Conservation (phyloP, 805 yeast species). For the Dipodascopsis uninucleata region DNA sequence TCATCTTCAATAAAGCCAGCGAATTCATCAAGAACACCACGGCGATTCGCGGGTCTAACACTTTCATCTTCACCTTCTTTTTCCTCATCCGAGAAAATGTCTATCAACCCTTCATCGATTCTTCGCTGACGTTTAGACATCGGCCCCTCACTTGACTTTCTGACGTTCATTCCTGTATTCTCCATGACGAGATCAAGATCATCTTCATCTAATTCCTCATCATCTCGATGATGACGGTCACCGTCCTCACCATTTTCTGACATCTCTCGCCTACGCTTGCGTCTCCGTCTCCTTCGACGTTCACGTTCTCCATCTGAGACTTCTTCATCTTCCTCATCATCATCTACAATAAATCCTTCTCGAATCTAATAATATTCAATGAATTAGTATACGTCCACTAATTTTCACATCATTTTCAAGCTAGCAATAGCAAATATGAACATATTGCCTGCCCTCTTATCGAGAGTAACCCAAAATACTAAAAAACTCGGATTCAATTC, state of each 20-base stretch:
- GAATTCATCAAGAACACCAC: conserved; percentile 65
- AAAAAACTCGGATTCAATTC: conserved; percentile 4
- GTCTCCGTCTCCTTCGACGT: conserved; percentile 21
- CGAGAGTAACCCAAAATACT: not conserved
- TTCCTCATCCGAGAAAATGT: conserved; percentile 60
- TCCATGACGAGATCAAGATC: conserved; percentile 89
- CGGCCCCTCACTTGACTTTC: conserved; percentile 17
- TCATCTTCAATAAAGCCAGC: conserved; percentile 98
- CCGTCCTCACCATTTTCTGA: conserved; percentile 25
- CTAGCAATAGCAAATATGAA: not conserved
- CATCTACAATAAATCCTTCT: conserved; percentile 93
- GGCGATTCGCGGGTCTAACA: conserved; percentile 30
- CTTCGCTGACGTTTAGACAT: conserved; percentile 39
- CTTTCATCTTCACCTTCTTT: conserved; percentile 37
- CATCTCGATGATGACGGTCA: conserved; percentile 31
- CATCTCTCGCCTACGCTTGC: conserved; percentile 29
- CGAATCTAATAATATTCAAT: conserved; percentile 47
- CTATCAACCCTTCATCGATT: conserved; percentile 48
- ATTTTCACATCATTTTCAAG: not conserved
- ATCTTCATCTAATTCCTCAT: conserved; percentile 84
- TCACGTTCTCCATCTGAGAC: conserved; percentile 39
- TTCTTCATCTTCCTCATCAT: conserved; percentile 71
- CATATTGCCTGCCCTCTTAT: not conserved
- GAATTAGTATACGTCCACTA: not conserved
- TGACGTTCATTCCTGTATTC: conserved; percentile 66